Base-by-base conservation (phyloP, 140 eudicot genomes). In the Senecio squalidus region DNA sequence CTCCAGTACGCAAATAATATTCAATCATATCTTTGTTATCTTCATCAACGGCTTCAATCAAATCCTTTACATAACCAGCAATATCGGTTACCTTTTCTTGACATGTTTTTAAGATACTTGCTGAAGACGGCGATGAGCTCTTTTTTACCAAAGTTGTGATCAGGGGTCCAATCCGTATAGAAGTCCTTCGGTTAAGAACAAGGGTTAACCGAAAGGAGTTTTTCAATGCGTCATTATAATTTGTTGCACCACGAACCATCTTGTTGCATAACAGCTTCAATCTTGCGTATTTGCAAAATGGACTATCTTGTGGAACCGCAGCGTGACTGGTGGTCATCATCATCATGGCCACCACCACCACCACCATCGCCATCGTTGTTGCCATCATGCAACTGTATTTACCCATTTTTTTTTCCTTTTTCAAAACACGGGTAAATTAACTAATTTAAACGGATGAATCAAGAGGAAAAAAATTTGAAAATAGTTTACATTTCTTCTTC, bases 1-100 rank as follows among this genome's bases (percentile, higher is more conserved):
- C 77, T 21, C 77, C 77, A 1, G 77, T 64, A 57, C 77, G 77
- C 62, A 72, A 48, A 29, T 64, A 64, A 40, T 72, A 64, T 65
- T 72, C 77, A n/a, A 72, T 47, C 62, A 57, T 9, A 36, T 72
- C 77, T 72, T 72, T 72, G 29, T 72, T 64, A 21, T 64, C 72
- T 34, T 72, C 77, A 5, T 64, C 77, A 64, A 64, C 54, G 7
- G 77, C 77, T 31, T 34, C 47, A n/a, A 72, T 64, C 16, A 72
- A 9, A 57, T 64, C 77, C 18, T 50, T 64, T 9, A 72, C 8
- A 6, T 64, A 64, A 55, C 56, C 17, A n/a, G 51, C 40, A 21
- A 57, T 53, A 57, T 72, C 77, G 0, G 5, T 64, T 15, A 57
- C 9, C 67, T 72, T 72, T 17, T 72, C 61, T 20, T 57, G 55